Percentiles rank a stretch among this genome's conserved stretches.
phyloP scores from a whole-genome alignment of 164 flowering plant species.

The Vitis riparia region DNA sequence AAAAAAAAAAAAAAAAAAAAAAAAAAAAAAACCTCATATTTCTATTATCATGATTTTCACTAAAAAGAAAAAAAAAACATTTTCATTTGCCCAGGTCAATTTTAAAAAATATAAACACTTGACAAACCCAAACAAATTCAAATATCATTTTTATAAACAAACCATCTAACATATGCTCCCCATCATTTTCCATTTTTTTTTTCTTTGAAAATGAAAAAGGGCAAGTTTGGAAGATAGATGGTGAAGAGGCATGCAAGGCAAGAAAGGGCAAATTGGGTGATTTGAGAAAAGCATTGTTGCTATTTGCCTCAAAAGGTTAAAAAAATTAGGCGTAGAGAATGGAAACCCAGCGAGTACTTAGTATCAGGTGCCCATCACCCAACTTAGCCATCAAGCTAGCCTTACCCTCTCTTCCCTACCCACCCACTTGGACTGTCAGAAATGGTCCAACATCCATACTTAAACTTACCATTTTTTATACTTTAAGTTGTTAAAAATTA shows the following conservation, averaged over 20 bases:
- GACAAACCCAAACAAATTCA: too few relatives aligned
- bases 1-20: too few relatives aligned
- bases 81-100: too few relatives aligned
- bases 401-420: constrained; percentile 26
- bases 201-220: too few relatives aligned
- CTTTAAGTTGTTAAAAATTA: not conserved
- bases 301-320: constrained; percentile 16
- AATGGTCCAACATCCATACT: not conserved
- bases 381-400: not conserved
- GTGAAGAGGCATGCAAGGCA: not conserved
- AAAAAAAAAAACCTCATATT: too few relatives aligned
- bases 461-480: not conserved
- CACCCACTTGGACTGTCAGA: constrained; percentile 22
- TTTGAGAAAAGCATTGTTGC: not conserved
- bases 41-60: too few relatives aligned
- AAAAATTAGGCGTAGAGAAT: not conserved
- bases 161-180: too few relatives aligned
- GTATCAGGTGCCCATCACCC: constrained; percentile 30
- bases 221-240: too few relatives aligned
- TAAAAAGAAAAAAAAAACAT: too few relatives aligned
- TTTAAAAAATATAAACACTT: too few relatives aligned
- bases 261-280: not conserved
- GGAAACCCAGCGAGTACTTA: not conserved
- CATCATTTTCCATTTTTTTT: too few relatives aligned
- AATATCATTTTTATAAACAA: too few relatives aligned